Conservation (phyloP, 179 eudicot species). For the Monotropa hypopitys region DNA sequence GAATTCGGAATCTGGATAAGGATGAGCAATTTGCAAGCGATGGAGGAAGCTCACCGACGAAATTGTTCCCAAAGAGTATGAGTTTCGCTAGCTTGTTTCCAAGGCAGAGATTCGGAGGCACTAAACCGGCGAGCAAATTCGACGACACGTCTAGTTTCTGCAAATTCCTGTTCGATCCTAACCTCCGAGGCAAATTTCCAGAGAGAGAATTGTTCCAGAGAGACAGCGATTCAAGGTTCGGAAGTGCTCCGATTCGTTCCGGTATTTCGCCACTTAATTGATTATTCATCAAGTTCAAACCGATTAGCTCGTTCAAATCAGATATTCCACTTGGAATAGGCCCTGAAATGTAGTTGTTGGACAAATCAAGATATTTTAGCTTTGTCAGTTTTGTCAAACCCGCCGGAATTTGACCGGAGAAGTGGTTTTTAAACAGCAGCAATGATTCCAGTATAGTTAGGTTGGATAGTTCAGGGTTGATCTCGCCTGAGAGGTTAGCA, state of each 20-base stretch:
- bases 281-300: conserved; percentile 42
- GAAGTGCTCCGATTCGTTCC: conserved; percentile 48
- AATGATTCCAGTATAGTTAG: conserved; percentile 36
- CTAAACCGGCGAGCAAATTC: conserved; percentile 46
- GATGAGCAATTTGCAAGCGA: conserved; percentile 62
- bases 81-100: conserved; percentile 46
- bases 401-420: conserved; percentile 50
- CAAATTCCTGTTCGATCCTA: conserved; percentile 50
- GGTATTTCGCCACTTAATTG: conserved; percentile 59
- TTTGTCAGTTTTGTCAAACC: conserved; percentile 27
- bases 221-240: conserved; percentile 26
- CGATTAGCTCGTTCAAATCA: conserved; percentile 25
- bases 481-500: conserved; percentile 41
- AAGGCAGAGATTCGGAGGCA: conserved; percentile 50
- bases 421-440: conserved; percentile 38
- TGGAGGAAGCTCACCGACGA: conserved; percentile 39
- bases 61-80: conserved; percentile 51
- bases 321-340: conserved; percentile 46
- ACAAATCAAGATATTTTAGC: conserved; percentile 50
- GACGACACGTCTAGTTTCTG: conserved; percentile 70
- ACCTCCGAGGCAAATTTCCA: conserved; percentile 47
- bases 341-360: conserved; percentile 52
- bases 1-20: conserved; percentile 41
- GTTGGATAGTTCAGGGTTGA: conserved; percentile 46
- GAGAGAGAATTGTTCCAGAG: conserved; percentile 73